phyloP scores from a whole-genome alignment of 2,329 filamentous ascomycete genomes.

The Dichotomopilus funicola region DNA sequence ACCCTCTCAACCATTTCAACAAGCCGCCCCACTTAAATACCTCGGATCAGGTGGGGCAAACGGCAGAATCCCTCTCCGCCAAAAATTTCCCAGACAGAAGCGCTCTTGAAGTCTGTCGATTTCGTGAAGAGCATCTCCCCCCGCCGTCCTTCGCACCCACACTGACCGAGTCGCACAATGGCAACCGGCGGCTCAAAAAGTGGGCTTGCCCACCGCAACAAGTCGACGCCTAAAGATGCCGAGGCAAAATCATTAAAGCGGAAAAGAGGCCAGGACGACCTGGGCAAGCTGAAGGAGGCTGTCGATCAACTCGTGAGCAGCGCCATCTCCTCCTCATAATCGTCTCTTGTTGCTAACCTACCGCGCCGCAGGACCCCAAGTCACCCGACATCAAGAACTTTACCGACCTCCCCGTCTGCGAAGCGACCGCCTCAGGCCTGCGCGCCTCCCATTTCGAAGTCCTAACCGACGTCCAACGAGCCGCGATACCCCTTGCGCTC shows the following conservation, averaged over 20 bases:
- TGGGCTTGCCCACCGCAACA: constrained; percentile 5
- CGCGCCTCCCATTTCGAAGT: constrained; percentile 82
- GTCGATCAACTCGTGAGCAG: constrained; percentile 18
- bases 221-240: constrained; percentile 6
- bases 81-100: constrained; percentile 10
- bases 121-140: neutral
- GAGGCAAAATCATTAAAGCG: constrained; percentile 25
- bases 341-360: neutral
- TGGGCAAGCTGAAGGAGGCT: constrained; percentile 23
- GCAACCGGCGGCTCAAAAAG: constrained; percentile 5
- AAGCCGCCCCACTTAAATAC: neutral
- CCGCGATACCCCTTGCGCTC: constrained; percentile 80
- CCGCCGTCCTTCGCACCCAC: neutral
- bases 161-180: constrained; percentile 1
- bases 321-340: neutral
- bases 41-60: constrained; percentile 6
- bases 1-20: neutral
- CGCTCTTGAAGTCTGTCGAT: neutral
- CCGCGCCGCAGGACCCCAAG: constrained; percentile 49
- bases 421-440: constrained; percentile 71
- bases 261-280: constrained; percentile 24
- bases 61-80: constrained; percentile 20
- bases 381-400: constrained; percentile 60
- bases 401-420: constrained; percentile 76
- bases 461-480: constrained; percentile 85